These are phyloP conservation scores for Drosera capensis DNA, from an alignment of 148 eudicot species.

Conservation along the genomic window DNA sequence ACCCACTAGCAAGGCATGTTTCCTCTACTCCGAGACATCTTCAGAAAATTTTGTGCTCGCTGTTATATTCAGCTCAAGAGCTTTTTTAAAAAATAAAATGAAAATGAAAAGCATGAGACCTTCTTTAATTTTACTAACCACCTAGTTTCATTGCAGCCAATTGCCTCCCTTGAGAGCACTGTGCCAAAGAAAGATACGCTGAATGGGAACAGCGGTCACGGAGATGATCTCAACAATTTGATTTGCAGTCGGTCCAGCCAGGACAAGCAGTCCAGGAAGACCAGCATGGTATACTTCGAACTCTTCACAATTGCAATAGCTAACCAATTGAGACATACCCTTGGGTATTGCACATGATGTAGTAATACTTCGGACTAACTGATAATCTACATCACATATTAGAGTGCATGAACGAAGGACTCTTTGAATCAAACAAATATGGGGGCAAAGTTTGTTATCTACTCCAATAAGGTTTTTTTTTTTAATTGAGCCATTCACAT, in stretches of 20 bases:
- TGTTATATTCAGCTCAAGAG: no score
- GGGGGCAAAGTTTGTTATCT: no score
- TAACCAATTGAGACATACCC: not conserved
- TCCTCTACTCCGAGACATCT: no score
- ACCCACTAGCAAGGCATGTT: slow-evolving; percentile 69
- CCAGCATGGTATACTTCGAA: slow-evolving; percentile 55
- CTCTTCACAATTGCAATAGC: not conserved
- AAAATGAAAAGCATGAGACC: no score
- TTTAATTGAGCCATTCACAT: no score
- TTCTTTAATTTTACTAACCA: no score
- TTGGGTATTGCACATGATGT: no score
- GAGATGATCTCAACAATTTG: slow-evolving; percentile 25
- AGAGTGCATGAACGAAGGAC: not conserved
- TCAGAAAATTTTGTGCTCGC: no score
- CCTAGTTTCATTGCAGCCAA: slow-evolving; percentile 44
- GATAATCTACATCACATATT: not conserved
- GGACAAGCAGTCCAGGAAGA: slow-evolving; percentile 57
- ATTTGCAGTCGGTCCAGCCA: slow-evolving; percentile 49
- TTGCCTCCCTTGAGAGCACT: slow-evolving; percentile 70
- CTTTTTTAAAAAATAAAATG: no score
- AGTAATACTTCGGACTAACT: no score
- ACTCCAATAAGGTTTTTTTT: no score
- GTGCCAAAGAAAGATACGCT: slow-evolving; percentile 31
- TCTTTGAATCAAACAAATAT: no score
- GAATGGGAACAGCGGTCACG: slow-evolving; percentile 14